Base-by-base conservation (phyloP, 345 rosid species). In the Acer campestre region DNA sequence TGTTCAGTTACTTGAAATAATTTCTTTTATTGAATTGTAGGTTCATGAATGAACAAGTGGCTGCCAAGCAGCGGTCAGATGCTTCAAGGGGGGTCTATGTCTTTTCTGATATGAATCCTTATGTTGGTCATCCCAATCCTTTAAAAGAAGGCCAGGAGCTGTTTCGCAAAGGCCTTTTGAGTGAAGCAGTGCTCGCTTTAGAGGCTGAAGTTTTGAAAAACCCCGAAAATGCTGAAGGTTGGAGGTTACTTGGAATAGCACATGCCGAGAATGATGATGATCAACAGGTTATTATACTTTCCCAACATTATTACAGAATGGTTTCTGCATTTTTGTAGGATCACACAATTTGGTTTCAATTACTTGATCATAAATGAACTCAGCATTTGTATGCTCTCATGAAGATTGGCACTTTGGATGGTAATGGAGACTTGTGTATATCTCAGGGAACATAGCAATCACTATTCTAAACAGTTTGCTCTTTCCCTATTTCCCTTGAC, bases 221-320 rank as follows among this genome's bases (percentile, higher is more conserved):
- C 77, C 92, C 99, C 62, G 95, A 97, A 7, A 97, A 97, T 87
- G 88, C 98, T 67, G 99, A 97, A 90, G 98, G 98, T 71, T 97
- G 99, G 98, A 94, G 99, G 80, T 87, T 97, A 83, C 97, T 97
- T 77, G 99, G 99, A 81, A 94, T 94, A 83, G 89, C 98, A 68
- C 95, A 97, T 78, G 99, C 99, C 13, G 99, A 97, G 83, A 97
- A 97, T 77, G 99, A 97, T 82, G 99, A 97, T 76, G 99, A 97
- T 85, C 99, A 92, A 84, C 99, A 97, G 96, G 99, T 94, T 81
- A 82, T 62, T 83, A 7, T 46, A 74, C 62, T 31, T 64, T 20
- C 48, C 55, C 6, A 11, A 5, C 14, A 18, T 16, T 40, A 73
- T 69, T 62, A 51, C 17, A 27, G 61, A 61, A 71, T 61, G 65